phyloP scores from a whole-genome alignment of 2,329 filamentous ascomycete genomes.

The Aureobasidium sp. region DNA sequence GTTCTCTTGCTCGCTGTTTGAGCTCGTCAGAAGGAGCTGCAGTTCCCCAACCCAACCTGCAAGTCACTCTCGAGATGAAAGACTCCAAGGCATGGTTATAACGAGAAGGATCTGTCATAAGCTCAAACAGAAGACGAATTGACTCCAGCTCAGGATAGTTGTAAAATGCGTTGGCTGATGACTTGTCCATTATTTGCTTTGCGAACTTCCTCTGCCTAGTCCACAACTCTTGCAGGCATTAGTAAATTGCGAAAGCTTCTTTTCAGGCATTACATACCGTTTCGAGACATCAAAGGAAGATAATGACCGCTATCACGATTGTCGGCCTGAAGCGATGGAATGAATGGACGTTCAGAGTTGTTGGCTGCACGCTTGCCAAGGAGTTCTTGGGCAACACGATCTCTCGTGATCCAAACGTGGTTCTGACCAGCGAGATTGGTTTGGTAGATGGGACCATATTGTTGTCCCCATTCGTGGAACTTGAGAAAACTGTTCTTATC shows the following conservation, averaged over 20 bases:
- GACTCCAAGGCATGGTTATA: constrained; percentile 41
- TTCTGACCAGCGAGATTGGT: constrained; percentile 38
- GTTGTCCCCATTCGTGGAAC: constrained; percentile 39
- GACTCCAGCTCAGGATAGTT: constrained; percentile 40
- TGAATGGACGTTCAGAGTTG: constrained; percentile 41
- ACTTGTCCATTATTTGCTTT: constrained; percentile 39
- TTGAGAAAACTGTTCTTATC: constrained; percentile 39
- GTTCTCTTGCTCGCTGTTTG: constrained; percentile 40
- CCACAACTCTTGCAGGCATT: constrained; percentile 22
- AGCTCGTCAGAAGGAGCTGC: constrained; percentile 39
- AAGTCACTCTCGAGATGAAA: constrained; percentile 41
- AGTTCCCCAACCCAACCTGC: constrained; percentile 40
- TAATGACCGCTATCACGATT: constrained; percentile 41
- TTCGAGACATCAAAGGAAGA: constrained; percentile 38
- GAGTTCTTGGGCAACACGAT: constrained; percentile 36
- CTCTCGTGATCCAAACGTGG: constrained; percentile 40
- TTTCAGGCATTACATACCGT: constrained; percentile 26
- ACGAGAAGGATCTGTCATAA: constrained; percentile 35
- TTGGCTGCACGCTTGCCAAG: constrained; percentile 39
- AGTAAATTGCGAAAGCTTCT: neutral
- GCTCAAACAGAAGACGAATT: constrained; percentile 38
- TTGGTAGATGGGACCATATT: constrained; percentile 41
- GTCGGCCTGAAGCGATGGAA: constrained; percentile 37
- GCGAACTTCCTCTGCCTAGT: constrained; percentile 39
- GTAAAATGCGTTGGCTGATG: constrained; percentile 35